A percentile compares a stretch with the other conserved stretches of the same genome.
Evolutionary conservation across 2,329 filamentous ascomycete species (phyloP).

Genomic region (Penicillium expansum): DNA sequence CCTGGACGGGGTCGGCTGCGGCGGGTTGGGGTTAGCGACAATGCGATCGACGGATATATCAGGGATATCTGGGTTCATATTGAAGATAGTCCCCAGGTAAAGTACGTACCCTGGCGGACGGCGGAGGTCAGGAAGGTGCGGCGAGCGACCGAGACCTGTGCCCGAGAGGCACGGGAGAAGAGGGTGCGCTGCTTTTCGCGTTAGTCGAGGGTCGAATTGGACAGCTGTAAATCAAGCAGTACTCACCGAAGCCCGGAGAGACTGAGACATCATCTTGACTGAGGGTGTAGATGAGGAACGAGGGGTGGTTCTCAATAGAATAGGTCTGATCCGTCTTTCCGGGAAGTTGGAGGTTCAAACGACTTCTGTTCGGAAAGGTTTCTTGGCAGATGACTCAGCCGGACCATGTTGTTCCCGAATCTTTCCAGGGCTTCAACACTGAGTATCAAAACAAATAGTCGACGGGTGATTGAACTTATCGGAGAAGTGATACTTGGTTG

Average conservation of each 20-base stretch:
- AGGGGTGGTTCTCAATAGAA: conserved; percentile 25
- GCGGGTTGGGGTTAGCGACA: conserved; percentile 21
- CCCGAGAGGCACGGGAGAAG: conserved; percentile 59
- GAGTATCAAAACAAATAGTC: not conserved
- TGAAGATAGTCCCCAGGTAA: conserved; percentile 11
- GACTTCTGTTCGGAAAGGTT: conserved; percentile 28
- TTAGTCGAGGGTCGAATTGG: conserved; percentile 11
- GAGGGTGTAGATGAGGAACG: conserved; percentile 27
- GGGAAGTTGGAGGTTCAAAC: conserved; percentile 28
- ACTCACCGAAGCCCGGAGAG: conserved; percentile 60
- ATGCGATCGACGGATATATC: not conserved
- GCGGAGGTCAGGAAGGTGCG: conserved; percentile 64
- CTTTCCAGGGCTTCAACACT: not conserved
- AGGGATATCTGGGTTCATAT: not conserved
- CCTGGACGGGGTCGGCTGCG: conserved; percentile 92
- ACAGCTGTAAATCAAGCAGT: not conserved
- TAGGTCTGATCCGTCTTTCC: conserved; percentile 27
- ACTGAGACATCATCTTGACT: conserved; percentile 58
- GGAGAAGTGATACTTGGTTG: not conserved
- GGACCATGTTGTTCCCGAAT: conserved; percentile 6
- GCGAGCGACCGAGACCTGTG: conserved; percentile 55
- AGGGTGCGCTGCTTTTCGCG: conserved; percentile 54
- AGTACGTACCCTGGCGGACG: conserved; percentile 59
- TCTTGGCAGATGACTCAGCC: conserved; percentile 25
- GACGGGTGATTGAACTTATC: not conserved